Percentiles rank a stretch among this genome's conserved stretches.
Conservation (phyloP, 345 rosid genomes). For the Angophora floribunda region DNA sequence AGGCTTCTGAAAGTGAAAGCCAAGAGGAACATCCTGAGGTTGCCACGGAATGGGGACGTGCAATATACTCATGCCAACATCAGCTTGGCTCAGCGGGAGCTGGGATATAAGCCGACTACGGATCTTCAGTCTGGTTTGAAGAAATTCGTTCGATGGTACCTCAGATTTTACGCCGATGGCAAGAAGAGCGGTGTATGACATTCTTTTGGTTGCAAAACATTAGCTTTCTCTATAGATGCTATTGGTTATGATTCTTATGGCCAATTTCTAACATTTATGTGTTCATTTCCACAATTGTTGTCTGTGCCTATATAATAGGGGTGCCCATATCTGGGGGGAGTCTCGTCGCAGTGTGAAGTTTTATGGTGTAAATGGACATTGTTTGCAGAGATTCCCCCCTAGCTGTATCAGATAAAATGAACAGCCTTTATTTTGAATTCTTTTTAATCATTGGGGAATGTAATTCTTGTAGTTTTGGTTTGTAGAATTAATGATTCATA, state of each 20-base stretch:
- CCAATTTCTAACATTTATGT: slow-evolving; percentile 26
- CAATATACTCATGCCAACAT: slow-evolving; percentile 89
- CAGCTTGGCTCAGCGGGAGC: slow-evolving; percentile 68
- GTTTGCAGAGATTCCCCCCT: slow-evolving; percentile 7
- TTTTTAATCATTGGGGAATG: slow-evolving; percentile 11
- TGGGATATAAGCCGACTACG: slow-evolving; percentile 80
- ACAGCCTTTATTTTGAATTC: slow-evolving; percentile 6
- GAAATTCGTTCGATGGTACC: slow-evolving; percentile 89
- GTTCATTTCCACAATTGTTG: slow-evolving; percentile 12
- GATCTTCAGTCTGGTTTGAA: slow-evolving; percentile 83
- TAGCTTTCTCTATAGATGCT: slow-evolving; percentile 22
- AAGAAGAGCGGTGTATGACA: slow-evolving; percentile 47
- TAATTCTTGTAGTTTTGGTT: slow-evolving; percentile 38
- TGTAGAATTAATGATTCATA: slow-evolving; percentile 33
- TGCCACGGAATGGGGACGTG: slow-evolving; percentile 94
- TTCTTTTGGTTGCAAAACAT: slow-evolving; percentile 13
- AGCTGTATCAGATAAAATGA: slow-evolving; percentile 3
- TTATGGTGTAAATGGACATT: slow-evolving; percentile 24
- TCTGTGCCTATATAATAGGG: background rate
- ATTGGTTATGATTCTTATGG: slow-evolving; percentile 39
- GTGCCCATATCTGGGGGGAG: background rate
- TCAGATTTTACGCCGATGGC: slow-evolving; percentile 52
- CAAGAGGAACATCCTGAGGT: slow-evolving; percentile 63
- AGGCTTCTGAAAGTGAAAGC: slow-evolving; percentile 80
- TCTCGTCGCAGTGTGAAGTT: slow-evolving; percentile 15